phyloP scores from a whole-genome alignment of 352 stramenopile genomes.

The Phytophthora kernoviae region DNA sequence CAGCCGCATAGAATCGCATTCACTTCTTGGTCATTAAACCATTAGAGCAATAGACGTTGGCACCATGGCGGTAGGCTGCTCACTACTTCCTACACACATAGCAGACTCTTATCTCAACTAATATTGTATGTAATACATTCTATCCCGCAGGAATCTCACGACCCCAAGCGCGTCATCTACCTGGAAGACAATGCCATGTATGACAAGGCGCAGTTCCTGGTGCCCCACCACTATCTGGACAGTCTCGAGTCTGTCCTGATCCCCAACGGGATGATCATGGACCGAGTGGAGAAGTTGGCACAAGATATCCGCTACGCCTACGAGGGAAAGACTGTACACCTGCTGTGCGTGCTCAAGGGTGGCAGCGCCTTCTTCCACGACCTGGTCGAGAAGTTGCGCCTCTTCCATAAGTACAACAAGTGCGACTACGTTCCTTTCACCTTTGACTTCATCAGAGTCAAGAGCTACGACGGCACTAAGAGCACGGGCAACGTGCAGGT shows the following conservation, averaged over 20 bases:
- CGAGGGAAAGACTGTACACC: constrained; percentile 87
- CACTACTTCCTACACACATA: background rate
- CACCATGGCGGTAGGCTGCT: constrained; percentile 11
- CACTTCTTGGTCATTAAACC: too few relatives aligned
- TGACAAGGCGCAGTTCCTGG: constrained; percentile 80
- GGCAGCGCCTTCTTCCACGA: constrained; percentile 91
- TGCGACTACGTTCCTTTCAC: constrained; percentile 91
- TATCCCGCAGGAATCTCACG: constrained; percentile 15
- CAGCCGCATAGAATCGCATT: too few relatives aligned
- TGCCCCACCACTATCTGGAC: constrained; percentile 83
- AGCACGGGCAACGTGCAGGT: constrained; percentile 94
- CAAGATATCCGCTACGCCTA: constrained; percentile 92
- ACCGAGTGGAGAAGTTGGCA: constrained; percentile 92
- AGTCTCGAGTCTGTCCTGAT: constrained; percentile 89
- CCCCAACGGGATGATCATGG: constrained; percentile 87
- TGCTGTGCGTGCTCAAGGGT: constrained; percentile 93
- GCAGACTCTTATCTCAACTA: background rate
- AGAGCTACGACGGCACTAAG: constrained; percentile 93
- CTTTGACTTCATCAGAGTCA: constrained; percentile 95
- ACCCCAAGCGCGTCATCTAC: constrained; percentile 54
- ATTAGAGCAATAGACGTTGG: background rate
- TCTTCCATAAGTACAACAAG: constrained; percentile 90
- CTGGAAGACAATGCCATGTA: constrained; percentile 62
- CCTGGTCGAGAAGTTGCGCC: constrained; percentile 81
- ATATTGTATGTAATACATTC: background rate